These are phyloP conservation scores for Aspergillus niger DNA, from an alignment of 2,329 filamentous ascomycete genomes.

Conservation along the genomic window DNA sequence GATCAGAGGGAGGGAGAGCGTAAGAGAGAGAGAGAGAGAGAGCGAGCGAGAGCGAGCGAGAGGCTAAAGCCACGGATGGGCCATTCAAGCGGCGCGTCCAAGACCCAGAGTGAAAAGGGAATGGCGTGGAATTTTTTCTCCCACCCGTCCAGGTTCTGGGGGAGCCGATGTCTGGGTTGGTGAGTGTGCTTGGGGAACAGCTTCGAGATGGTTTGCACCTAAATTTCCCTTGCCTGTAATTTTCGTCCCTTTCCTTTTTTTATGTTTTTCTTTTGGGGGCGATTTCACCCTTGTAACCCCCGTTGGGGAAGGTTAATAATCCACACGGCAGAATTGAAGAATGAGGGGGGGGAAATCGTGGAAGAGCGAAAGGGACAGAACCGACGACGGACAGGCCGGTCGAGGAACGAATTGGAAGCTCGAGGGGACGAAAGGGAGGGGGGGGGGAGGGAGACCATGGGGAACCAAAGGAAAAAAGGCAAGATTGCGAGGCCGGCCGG, in stretches of 20 bases:
- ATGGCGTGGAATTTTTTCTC: slow-evolving; percentile 28
- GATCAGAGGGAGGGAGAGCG: slow-evolving; percentile 13
- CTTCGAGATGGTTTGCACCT: not conserved
- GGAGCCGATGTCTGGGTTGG: slow-evolving; percentile 7
- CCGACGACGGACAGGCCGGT: slow-evolving; percentile 8
- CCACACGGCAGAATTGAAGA: not conserved
- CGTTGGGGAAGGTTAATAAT: not conserved
- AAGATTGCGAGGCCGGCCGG: slow-evolving; percentile 14
- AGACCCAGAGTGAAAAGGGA: slow-evolving; percentile 30
- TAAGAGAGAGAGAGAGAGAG: slow-evolving; percentile 11
- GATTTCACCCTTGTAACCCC: not conserved
- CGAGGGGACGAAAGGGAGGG: slow-evolving; percentile 7
- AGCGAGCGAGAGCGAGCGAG: slow-evolving; percentile 16
- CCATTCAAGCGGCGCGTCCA: slow-evolving; percentile 30
- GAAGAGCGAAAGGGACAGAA: slow-evolving; percentile 6
- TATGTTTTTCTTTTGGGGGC: not conserved
- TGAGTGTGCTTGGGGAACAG: not conserved
- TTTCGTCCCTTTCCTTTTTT: not conserved
- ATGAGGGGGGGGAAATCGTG: not conserved
- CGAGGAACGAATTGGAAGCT: slow-evolving; percentile 15
- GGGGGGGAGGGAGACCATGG: not conserved
- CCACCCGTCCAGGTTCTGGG: slow-evolving; percentile 18
- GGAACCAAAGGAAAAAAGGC: slow-evolving; percentile 12
- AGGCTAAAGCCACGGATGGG: slow-evolving; percentile 29
- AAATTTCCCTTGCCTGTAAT: not conserved